Evolutionary conservation across 106 monocot species (phyloP), one percentile per base, ranked within the genome.

Genomic region (Dendrobium huoshanense): DNA sequence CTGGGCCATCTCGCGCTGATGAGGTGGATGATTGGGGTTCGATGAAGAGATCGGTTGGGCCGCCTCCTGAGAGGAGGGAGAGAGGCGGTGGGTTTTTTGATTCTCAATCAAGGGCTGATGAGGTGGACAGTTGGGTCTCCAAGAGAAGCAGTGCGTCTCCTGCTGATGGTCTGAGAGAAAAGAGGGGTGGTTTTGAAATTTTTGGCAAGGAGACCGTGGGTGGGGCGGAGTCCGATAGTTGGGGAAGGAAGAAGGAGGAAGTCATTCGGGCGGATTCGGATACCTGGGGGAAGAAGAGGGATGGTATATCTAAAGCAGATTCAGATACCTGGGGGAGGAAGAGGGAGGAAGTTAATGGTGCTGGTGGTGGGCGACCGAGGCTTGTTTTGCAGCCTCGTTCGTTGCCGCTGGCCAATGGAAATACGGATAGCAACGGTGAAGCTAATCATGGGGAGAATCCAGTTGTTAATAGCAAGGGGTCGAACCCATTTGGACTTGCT

Each of bases 1-100:
- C 72, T 11, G 91, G 81, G 2, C 90, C 92, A 1, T 96, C 96
- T 2, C 81, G 93, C 18, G 93, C 96, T 41, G 96, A 96, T 78
- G 93, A 94, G 83, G 79, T 83, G 20, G 96, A 96, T 55, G 92
- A 96, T 75, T 96, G 96, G 96, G 91, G 87, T 5, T 82, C 88
- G 4, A 83, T 22, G 74, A 96, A 94, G 93, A 90, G 78, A 67
- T 82, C 91, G 1, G 40, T 64, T 37, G 51, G 45, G 51, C 20
- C 58, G 25, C 65, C 73, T 16, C 58, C 73, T 16, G 82, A 83
- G 85, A 86, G 87, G 79, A 84, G 87, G 88, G 85, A 85, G 31
- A 83, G 86, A 7, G 78, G 74, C 1, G 78, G 85, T 1, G 86
- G 91, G 0, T 86, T 89, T 41, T 89, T 89, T 51, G 92, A 85